Evolutionary conservation across 129 eudicot genomes (phyloP), one percentile per base, ranked within the genome.

Genomic region (Ambrosia trifida): DNA sequence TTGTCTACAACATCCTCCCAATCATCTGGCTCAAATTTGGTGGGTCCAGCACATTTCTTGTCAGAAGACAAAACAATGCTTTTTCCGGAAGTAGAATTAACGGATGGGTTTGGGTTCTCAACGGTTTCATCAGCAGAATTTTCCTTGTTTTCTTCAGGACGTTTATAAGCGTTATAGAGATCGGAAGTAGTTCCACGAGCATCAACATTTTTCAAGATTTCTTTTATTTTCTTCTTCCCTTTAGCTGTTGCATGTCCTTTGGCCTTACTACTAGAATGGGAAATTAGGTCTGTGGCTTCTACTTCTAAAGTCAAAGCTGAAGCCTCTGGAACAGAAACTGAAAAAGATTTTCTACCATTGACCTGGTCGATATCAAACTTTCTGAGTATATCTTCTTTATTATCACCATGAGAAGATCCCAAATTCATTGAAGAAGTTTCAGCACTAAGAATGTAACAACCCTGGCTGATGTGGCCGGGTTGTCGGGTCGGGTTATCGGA

Each of bases 1-100:
- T 82, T 76, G 51, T 90, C 97, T 19, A 85, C 94, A 64, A 85
- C 97, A 76, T 94, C 99, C 74, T 94, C 99, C 99, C 99, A 94
- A 69, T 94, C 96, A 80, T 94, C 99, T 5, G 84, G 96, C 82
- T 94, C 99, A 52, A 79, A 61, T 68, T 87, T 94, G 46, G 45
- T 44, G 18, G 52, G 79, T 65, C 74, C 83, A 78, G 72, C 81
- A 78, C 59, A 51, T 60, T 73, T 76, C 19, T 78, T 74, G 32
- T 67, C 57, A 19, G 83, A 17, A 33, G 68, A 36, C 47, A 5
- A 53, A 51, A 45, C 46, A 4, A 3, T 3, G 5, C 65, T 83
- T 58, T 76, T 83, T 28, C 64, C 79, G 20, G 80, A 64, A 50
- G 41, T 59, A 12, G 30, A 65, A 76, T 71, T 76, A 66, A 81